Conservation (phyloP, 495 filamentous ascomycete genomes). For the Thermothielavioides terrestris region DNA sequence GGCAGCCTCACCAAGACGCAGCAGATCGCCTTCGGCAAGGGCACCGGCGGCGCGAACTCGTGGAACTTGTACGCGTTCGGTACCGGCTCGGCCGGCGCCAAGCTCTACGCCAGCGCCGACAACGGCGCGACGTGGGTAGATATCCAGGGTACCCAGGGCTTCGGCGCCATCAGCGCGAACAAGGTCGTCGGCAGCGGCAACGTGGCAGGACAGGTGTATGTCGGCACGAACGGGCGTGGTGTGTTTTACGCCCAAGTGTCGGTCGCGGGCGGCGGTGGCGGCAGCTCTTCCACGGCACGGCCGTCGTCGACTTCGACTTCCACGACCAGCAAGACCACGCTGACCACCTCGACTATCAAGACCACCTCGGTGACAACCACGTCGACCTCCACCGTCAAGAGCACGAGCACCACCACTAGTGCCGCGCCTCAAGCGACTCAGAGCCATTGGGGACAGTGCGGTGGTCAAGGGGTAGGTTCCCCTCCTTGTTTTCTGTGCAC, state of each 20-base stretch:
- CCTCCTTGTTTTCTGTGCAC: too few relatives aligned
- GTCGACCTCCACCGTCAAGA: slow-evolving; percentile 2
- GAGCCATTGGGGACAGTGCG: slow-evolving; percentile 23
- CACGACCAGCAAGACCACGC: slow-evolving; percentile 11
- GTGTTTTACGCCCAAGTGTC: slow-evolving; percentile 41
- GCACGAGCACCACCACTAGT: neutral
- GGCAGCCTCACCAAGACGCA: slow-evolving; percentile 32
- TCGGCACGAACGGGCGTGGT: slow-evolving; percentile 52
- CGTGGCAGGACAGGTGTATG: slow-evolving; percentile 44
- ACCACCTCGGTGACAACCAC: slow-evolving; percentile 5
- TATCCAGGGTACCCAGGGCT: slow-evolving; percentile 46
- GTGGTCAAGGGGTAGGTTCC: too few relatives aligned
- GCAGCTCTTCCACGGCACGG: neutral
- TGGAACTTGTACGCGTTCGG: slow-evolving; percentile 47
- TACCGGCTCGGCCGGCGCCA: slow-evolving; percentile 31
- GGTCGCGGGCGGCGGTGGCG: slow-evolving; percentile 5
- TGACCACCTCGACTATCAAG: slow-evolving; percentile 10
- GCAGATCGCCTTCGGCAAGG: slow-evolving; percentile 39
- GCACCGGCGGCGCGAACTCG: slow-evolving; percentile 19
- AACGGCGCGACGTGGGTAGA: slow-evolving; percentile 42
- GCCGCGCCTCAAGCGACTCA: slow-evolving; percentile 5
- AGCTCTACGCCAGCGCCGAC: slow-evolving; percentile 45
- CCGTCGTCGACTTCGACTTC: slow-evolving; percentile 5
- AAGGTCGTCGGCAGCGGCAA: slow-evolving; percentile 42
- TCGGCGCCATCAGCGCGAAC: slow-evolving; percentile 40